These are phyloP conservation scores for Candida gorgasii DNA, from an alignment of 805 yeast species.

Conservation along the genomic window DNA sequence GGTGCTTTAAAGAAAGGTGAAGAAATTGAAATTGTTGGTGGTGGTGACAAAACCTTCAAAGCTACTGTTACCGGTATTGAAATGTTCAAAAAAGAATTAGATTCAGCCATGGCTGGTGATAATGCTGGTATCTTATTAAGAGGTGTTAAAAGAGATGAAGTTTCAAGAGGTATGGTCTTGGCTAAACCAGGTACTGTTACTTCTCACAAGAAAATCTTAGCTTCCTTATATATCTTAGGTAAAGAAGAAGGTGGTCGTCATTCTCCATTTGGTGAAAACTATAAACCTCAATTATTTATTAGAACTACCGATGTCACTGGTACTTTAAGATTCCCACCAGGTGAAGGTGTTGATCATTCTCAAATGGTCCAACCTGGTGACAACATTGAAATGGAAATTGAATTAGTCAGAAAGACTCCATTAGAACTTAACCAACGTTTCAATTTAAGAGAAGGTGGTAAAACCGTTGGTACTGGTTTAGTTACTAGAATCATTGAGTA, in stretches of 20 bases:
- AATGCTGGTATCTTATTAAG: constrained; percentile 96
- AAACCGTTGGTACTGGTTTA: constrained; percentile 98
- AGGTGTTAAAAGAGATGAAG: constrained; percentile 97
- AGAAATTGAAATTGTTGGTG: constrained; percentile 96
- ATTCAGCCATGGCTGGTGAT: constrained; percentile 98
- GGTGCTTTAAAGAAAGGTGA: constrained; percentile 97
- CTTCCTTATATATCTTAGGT: constrained; percentile 88
- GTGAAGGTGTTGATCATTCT: constrained; percentile 72
- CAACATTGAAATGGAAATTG: constrained; percentile 94
- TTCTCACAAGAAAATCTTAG: constrained; percentile 91
- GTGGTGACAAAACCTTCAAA: constrained; percentile 81
- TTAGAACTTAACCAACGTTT: constrained; percentile 96
- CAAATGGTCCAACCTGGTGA: constrained; percentile 97
- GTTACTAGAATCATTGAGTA: constrained; percentile 86
- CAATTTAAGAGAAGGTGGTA: constrained; percentile 99
- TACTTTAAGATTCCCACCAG: constrained; percentile 83
- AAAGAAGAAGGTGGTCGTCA: constrained; percentile 99
- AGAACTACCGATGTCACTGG: constrained; percentile 97
- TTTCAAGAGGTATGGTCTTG: constrained; percentile 95
- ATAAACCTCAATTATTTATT: constrained; percentile 96
- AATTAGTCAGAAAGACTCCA: constrained; percentile 87
- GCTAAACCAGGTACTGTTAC: constrained; percentile 90
- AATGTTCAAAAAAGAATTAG: constrained; percentile 99
- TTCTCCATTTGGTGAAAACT: constrained; percentile 94
- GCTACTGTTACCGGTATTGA: constrained; percentile 97